Evolutionary conservation across 768 basidiomycete species (phyloP).

Genomic region (Peribolospora baueri): DNA sequence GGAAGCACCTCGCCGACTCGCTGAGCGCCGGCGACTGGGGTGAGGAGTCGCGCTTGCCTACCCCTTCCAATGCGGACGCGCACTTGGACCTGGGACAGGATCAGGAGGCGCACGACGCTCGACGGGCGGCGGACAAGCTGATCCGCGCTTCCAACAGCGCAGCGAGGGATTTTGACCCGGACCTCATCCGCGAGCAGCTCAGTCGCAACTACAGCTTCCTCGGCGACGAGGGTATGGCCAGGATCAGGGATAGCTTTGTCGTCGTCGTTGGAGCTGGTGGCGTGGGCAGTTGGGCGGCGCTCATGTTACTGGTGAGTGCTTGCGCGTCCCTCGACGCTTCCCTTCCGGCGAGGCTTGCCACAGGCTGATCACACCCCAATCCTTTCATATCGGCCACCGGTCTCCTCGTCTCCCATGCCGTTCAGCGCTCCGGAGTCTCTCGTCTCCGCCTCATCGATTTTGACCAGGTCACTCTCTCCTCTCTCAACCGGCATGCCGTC

Average conservation of each 20-base stretch:
- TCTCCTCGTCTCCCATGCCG: not conserved
- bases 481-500: slow-evolving; percentile 80
- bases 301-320: slow-evolving; percentile 69
- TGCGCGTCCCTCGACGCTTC: not conserved
- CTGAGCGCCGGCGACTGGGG: no score
- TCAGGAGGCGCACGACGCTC: no score
- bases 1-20: no score
- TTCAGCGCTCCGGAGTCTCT: slow-evolving; percentile 10
- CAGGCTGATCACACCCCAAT: not conserved
- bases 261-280: slow-evolving; percentile 88
- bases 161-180: slow-evolving; percentile 28
- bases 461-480: slow-evolving; percentile 85
- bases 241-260: slow-evolving; percentile 46
- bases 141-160: no score
- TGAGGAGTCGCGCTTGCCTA: no score
- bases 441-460: slow-evolving; percentile 33
- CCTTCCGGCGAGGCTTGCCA: not conserved
- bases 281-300: slow-evolving; percentile 84
- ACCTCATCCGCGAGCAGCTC: slow-evolving; percentile 64
- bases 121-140: no score
- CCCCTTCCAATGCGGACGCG: no score
- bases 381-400: no score
- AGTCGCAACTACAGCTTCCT: slow-evolving; percentile 88
- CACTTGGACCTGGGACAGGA: no score
- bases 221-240: slow-evolving; percentile 63